Base-by-base conservation (phyloP, 2,329 filamentous ascomycete species). In the Bipolaris oryzae region DNA sequence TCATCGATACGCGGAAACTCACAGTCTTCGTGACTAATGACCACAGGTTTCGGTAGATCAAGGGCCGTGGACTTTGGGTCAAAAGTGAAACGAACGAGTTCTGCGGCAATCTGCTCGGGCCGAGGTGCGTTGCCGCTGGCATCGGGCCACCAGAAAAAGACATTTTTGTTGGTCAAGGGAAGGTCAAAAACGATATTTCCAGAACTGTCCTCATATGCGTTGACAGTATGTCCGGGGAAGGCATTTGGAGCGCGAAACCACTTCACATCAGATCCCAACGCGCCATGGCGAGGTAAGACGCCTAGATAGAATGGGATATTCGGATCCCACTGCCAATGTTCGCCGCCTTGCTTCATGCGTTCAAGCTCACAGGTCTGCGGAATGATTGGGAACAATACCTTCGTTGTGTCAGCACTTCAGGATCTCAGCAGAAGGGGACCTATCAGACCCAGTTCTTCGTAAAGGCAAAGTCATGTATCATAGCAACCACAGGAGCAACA, bases 61-160 rank as follows among this genome's bases (percentile, higher is more conserved):
- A 74, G 58, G 7, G 67, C 20, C 4, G 55, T 31, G 3, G 67
- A 51, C 1, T 42, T 39, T 1, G 71, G 69, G 61, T 79, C 73
- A 20, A 80, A 59, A 5, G 61, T 62, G 70, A 73, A 79, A 34
- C 75, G 71, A 1, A 34, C 57, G 13, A 63, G 39, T 10, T 55
- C 18, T 25, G 55, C 47, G 7, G 49, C 35, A 18, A 58, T 53
- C 10, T 60, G 50, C 16, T 56, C 35, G 3, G 76, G 74, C 7
- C 67, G 60, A 0, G 76, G 75, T 0, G 75, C 67, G 46, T 73
- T 73, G 0, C 75, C 77, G 2, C 75, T 21, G 2, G 62, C 67
- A 51, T 78, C 75, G 7, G 76, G 76, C 74, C 70, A 79, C 74
- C 75, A 79, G 64, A 76, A 78, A 58, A 81, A 80, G 3, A 76